phyloP scores from a whole-genome alignment of 768 basidiomycete genomes.

The Pleurotus sapidus region DNA sequence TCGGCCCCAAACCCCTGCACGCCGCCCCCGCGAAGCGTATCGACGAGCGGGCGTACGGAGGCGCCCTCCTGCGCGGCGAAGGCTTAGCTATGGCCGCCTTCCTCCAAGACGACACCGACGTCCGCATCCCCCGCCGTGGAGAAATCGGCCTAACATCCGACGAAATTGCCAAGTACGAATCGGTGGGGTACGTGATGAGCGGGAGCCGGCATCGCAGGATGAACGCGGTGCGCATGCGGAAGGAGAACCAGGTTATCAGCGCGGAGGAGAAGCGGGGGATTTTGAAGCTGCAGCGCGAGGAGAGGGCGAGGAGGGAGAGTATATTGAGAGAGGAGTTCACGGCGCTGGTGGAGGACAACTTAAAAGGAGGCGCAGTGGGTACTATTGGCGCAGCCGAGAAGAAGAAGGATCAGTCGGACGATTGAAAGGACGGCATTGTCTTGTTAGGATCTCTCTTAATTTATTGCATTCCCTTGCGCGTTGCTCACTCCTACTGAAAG shows the following conservation, averaged over 20 bases:
- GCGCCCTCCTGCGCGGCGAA: slow-evolving; percentile 90
- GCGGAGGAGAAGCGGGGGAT: slow-evolving; percentile 98
- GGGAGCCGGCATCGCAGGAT: slow-evolving; percentile 92
- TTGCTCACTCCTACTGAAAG: too few relatives aligned
- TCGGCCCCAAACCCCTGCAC: slow-evolving; percentile 75
- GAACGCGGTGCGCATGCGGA: slow-evolving; percentile 98
- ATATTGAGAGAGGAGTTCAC: slow-evolving; percentile 88
- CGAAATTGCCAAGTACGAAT: slow-evolving; percentile 85
- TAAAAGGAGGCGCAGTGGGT: slow-evolving; percentile 41
- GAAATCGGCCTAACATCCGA: slow-evolving; percentile 92
- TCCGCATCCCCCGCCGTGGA: slow-evolving; percentile 96
- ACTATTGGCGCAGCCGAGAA: neutral
- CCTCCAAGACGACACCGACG: slow-evolving; percentile 77
- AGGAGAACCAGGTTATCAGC: slow-evolving; percentile 99
- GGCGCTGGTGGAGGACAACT: slow-evolving; percentile 73
- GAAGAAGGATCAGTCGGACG: neutral
- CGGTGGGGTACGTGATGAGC: slow-evolving; percentile 96
- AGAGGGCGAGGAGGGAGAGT: slow-evolving; percentile 86
- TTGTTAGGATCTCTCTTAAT: too few relatives aligned
- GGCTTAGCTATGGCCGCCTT: slow-evolving; percentile 98
- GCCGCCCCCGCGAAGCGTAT: slow-evolving; percentile 48
- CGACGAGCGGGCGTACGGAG: slow-evolving; percentile 86
- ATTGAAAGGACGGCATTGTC: too few relatives aligned
- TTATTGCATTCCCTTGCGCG: too few relatives aligned
- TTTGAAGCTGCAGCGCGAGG: slow-evolving; percentile 91